A percentile compares a stretch with the other conserved stretches of the same genome.
phyloP scores from a whole-genome alignment of 441 rosid species.

The Viola pubescens region DNA sequence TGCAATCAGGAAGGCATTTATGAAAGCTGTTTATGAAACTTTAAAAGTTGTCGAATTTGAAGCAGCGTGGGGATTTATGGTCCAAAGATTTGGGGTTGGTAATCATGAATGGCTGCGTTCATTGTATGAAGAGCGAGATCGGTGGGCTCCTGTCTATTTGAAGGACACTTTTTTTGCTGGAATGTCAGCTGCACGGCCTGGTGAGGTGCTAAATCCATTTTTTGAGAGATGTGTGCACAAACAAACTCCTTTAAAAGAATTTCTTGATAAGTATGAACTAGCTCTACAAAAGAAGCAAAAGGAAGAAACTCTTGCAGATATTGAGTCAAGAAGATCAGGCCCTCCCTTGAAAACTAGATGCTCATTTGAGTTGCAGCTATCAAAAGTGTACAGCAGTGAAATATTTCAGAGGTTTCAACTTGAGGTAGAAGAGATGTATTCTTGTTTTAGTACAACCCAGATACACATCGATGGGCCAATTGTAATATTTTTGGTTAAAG shows the following conservation, averaged over 20 bases:
- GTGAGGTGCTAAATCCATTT: conserved; percentile 47
- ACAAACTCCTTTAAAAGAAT: conserved; percentile 84
- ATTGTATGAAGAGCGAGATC: conserved; percentile 65
- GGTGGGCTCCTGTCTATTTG: conserved; percentile 76
- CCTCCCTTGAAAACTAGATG: conserved; percentile 61
- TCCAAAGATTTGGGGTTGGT: conserved; percentile 56
- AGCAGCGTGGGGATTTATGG: conserved; percentile 81
- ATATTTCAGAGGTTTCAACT: conserved; percentile 63
- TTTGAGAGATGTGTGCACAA: conserved; percentile 75
- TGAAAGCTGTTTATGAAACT: conserved; percentile 55
- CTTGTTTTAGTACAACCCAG: conserved; percentile 83
- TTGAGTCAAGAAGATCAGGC: conserved; percentile 47
- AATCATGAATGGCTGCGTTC: conserved; percentile 81
- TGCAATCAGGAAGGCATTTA: conserved; percentile 50
- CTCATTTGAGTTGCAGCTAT: conserved; percentile 77
- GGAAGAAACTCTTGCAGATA: conserved; percentile 65
- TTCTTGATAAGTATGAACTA: conserved; percentile 78
- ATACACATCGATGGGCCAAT: conserved; percentile 62
- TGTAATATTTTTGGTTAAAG: conserved; percentile 77
- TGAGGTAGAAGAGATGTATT: conserved; percentile 90
- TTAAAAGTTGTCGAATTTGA: conserved; percentile 78
- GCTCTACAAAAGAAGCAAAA: conserved; percentile 70
- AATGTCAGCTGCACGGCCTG: conserved; percentile 40
- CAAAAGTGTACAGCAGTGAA: conserved; percentile 59
- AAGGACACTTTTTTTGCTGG: conserved; percentile 81